These are phyloP conservation scores for Russula lepida DNA, from an alignment of 768 basidiomycete genomes.

Conservation along the genomic window DNA sequence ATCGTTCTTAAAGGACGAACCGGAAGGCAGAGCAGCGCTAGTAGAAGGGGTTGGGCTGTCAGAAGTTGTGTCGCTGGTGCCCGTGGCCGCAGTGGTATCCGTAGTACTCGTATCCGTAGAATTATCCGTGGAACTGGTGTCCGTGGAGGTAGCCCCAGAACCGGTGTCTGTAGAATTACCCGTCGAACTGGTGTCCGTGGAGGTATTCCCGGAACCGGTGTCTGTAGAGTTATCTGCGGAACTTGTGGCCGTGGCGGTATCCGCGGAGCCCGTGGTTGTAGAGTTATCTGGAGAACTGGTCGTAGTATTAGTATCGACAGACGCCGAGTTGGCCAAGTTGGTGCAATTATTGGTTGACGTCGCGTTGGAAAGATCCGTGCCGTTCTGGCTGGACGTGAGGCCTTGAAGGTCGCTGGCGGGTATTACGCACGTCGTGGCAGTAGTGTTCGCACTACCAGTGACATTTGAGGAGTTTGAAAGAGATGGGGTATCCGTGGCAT, in stretches of 20 bases:
- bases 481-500: not conserved
- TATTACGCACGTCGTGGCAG: slow-evolving; percentile 1
- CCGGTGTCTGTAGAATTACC: not conserved
- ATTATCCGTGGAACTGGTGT: not conserved
- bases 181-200: not conserved
- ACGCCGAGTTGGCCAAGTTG: not conserved
- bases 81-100: not conserved
- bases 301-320: not conserved
- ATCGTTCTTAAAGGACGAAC: not conserved
- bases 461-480: not conserved
- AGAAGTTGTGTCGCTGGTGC: not conserved
- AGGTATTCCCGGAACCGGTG: not conserved
- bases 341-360: slow-evolving; percentile 3
- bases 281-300: not conserved
- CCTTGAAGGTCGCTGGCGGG: not conserved
- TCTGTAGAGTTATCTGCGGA: not conserved
- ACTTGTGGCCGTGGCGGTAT: not conserved
- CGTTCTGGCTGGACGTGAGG: not conserved
- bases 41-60: not conserved
- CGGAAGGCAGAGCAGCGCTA: too few species aligned
- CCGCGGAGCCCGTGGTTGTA: not conserved
- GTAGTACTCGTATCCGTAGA: not conserved
- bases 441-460: not conserved
- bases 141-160: not conserved
- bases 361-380: not conserved